Conservation (phyloP, 495 filamentous ascomycete species). For the Xylaria curta region DNA sequence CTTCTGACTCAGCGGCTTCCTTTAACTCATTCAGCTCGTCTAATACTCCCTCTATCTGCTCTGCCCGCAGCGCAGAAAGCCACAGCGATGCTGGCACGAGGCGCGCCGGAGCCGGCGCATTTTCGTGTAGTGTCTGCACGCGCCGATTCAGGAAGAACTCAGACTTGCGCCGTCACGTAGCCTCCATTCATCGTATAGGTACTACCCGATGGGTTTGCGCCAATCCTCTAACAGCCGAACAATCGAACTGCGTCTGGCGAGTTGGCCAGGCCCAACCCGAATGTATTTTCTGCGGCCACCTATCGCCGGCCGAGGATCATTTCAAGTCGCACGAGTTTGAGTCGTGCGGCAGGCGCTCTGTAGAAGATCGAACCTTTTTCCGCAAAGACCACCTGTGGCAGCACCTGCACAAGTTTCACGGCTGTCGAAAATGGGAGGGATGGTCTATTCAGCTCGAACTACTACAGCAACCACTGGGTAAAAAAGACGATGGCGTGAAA, state of each 20-base stretch:
- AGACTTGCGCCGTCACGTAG: slow-evolving; percentile 30
- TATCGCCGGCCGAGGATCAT: slow-evolving; percentile 52
- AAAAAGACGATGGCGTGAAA: not conserved
- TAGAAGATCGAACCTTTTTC: slow-evolving; percentile 60
- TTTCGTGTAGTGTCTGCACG: slow-evolving; percentile 28
- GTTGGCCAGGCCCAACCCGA: slow-evolving; percentile 40
- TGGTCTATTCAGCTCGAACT: slow-evolving; percentile 17
- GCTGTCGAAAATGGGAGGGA: slow-evolving; percentile 54
- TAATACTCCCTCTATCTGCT: slow-evolving; percentile 9
- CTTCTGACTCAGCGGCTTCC: slow-evolving; percentile 27
- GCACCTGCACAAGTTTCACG: slow-evolving; percentile 67
- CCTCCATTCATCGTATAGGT: slow-evolving; percentile 25
- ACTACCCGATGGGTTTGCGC: slow-evolving; percentile 29
- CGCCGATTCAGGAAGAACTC: slow-evolving; percentile 31
- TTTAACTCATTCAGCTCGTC: slow-evolving; percentile 17
- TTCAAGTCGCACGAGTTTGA: slow-evolving; percentile 62
- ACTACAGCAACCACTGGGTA: not conserved
- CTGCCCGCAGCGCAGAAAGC: slow-evolving; percentile 3
- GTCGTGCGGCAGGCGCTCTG: slow-evolving; percentile 58
- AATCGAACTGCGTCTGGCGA: slow-evolving; percentile 30
- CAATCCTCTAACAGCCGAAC: slow-evolving; percentile 20
- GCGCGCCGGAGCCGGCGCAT: not conserved
- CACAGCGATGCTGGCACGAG: not conserved
- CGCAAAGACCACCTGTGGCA: slow-evolving; percentile 70
- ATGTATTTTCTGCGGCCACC: slow-evolving; percentile 60